Evolutionary conservation across 331 rosid species (phyloP).

Genomic region (Cydonia oblonga): DNA sequence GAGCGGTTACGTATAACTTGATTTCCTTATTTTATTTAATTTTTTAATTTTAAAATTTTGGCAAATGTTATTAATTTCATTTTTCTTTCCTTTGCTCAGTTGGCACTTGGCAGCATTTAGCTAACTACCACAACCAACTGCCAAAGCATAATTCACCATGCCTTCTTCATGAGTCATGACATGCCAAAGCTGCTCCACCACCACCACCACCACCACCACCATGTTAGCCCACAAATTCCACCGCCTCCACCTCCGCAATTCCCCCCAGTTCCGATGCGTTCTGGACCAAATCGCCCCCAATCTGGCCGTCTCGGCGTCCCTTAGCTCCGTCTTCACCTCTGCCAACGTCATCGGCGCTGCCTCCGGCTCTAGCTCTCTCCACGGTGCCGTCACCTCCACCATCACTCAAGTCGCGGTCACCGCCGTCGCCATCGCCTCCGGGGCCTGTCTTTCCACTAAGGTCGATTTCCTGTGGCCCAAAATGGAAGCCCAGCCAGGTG

Average conservation of each 20-base stretch:
- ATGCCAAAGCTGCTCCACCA: constrained; percentile 22
- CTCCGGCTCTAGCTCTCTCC: constrained; percentile 40
- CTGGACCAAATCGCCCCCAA: constrained; percentile 36
- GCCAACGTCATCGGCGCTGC: constrained; percentile 57
- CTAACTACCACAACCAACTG: not conserved
- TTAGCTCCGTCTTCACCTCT: constrained; percentile 45
- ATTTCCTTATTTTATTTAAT: too few relatives aligned
- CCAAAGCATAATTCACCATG: constrained; percentile 9
- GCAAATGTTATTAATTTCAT: not conserved
- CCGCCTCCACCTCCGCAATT: constrained; percentile 20
- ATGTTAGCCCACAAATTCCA: constrained; percentile 36
- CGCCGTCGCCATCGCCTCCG: constrained; percentile 94
- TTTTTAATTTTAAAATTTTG: not conserved
- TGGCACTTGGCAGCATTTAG: not conserved
- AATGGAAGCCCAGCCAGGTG: constrained; percentile 69
- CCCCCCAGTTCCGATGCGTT: constrained; percentile 42
- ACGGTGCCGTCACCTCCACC: constrained; percentile 82
- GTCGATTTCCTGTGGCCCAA: constrained; percentile 98
- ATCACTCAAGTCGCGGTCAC: constrained; percentile 95
- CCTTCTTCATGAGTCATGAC: constrained; percentile 2
- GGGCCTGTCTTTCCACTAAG: constrained; percentile 92
- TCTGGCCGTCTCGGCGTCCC: constrained; percentile 40
- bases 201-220: not conserved
- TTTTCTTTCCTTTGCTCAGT: not conserved
- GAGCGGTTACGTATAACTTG: too few relatives aligned